Evolutionary conservation across 2,329 filamentous ascomycete species (phyloP).

Genomic region (Immersiporthe knoxdaviesiana): DNA sequence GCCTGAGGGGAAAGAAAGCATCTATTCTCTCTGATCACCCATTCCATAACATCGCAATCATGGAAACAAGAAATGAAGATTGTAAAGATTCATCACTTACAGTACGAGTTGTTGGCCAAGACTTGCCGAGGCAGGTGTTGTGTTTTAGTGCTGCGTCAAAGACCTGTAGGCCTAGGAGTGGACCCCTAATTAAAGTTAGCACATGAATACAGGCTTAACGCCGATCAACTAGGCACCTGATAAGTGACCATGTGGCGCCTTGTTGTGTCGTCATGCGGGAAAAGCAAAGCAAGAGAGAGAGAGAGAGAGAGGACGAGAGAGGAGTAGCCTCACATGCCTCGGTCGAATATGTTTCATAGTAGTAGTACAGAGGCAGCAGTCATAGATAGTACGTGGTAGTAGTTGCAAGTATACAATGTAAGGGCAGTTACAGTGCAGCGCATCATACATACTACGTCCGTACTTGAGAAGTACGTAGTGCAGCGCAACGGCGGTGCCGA

Average conservation of each 20-base stretch:
- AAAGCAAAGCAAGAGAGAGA: background rate
- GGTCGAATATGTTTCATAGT: background rate
- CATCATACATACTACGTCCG: too few species aligned
- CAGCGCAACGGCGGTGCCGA: background rate
- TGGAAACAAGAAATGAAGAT: too few species aligned
- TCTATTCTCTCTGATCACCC: too few species aligned
- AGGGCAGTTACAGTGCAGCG: background rate
- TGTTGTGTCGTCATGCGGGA: slow-evolving; percentile 5
- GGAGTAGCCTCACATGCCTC: too few species aligned
- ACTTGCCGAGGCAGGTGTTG: background rate
- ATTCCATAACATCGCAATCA: too few species aligned
- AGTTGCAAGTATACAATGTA: background rate
- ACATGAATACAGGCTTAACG: slow-evolving; percentile 4
- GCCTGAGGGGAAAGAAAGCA: too few species aligned
- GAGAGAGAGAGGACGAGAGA: too few species aligned
- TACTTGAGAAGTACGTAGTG: too few species aligned
- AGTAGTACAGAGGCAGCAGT: too few species aligned
- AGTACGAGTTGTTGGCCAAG: background rate
- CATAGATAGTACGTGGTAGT: too few species aligned
- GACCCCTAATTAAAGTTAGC: slow-evolving; percentile 7
- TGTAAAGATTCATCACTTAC: background rate
- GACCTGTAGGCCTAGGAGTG: background rate
- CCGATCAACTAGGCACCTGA: slow-evolving; percentile 4
- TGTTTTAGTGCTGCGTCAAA: background rate
- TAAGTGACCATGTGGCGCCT: background rate